Conservation (phyloP, 2,329 filamentous ascomycete species). For the Periglandula ipomoeae region DNA sequence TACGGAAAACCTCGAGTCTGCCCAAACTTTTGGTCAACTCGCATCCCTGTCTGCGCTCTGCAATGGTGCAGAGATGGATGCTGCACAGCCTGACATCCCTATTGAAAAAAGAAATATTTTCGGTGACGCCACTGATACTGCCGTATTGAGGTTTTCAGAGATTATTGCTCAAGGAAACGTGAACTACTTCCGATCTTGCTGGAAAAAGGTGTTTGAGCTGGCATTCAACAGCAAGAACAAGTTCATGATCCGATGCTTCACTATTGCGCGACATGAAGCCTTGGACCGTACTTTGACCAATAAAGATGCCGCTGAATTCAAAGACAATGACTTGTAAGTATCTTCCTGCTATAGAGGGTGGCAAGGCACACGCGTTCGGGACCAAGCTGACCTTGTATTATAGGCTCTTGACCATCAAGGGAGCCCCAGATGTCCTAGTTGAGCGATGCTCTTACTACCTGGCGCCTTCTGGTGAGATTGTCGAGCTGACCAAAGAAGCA, state of each 20-base stretch:
- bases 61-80: constrained; percentile 69
- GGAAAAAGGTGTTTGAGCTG: constrained; percentile 58
- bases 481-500: constrained; percentile 37
- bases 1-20: constrained; percentile 22
- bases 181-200: constrained; percentile 48
- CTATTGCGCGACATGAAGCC: constrained; percentile 26
- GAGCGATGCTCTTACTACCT: constrained; percentile 51
- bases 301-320: constrained; percentile 25
- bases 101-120: constrained; percentile 55
- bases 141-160: constrained; percentile 64
- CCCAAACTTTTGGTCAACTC: constrained; percentile 42
- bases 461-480: constrained; percentile 42
- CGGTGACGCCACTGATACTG: constrained; percentile 69
- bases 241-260: constrained; percentile 62
- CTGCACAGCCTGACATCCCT: constrained; percentile 48
- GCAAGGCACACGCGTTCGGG: neutral
- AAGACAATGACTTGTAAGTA: constrained; percentile 27
- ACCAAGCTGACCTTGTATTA: neutral
- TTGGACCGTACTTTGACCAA: constrained; percentile 27
- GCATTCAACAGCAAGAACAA: constrained; percentile 81
- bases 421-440: constrained; percentile 66
- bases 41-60: constrained; percentile 56
- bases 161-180: constrained; percentile 44
- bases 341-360: neutral
- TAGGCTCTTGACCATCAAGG: constrained; percentile 64